These are phyloP conservation scores for Sporothrix phasma DNA, from an alignment of 2,329 filamentous ascomycete species.

Conservation along the genomic window DNA sequence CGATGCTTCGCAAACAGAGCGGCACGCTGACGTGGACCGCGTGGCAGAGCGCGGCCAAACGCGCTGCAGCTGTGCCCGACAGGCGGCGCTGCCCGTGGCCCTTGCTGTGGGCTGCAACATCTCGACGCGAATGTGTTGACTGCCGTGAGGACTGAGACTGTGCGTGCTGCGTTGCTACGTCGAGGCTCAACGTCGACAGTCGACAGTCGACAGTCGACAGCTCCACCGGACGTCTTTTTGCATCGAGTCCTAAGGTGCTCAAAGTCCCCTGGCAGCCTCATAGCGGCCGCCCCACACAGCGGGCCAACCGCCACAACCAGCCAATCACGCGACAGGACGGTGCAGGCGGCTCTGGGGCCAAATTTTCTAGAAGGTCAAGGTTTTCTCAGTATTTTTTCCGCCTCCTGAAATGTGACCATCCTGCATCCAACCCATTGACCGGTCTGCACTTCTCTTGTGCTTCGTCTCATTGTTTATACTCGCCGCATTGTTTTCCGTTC, in stretches of 20 bases:
- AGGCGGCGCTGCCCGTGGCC: conserved; percentile 7
- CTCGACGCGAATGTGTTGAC: not conserved
- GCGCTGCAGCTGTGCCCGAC: conserved; percentile 7
- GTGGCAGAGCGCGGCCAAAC: not conserved
- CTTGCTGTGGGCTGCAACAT: conserved; percentile 16
- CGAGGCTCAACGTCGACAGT: too few species aligned
- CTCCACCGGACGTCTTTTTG: not conserved
- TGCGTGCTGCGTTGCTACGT: not conserved
- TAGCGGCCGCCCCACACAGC: not conserved
- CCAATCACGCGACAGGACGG: not conserved
- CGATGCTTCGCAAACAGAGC: not conserved
- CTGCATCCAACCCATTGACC: not conserved
- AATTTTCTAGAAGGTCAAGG: not conserved
- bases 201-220: too few species aligned
- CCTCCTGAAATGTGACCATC: conserved; percentile 4
- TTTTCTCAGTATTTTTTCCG: conserved; percentile 7
- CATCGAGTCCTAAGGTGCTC: conserved; percentile 8
- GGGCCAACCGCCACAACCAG: not conserved
- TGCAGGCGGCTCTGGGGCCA: not conserved
- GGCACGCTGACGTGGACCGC: not conserved
- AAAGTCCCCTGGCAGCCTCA: not conserved
- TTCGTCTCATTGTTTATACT: not conserved
- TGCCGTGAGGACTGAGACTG: too few species aligned
- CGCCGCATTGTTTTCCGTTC: not conserved
- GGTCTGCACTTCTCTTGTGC: not conserved